A percentile compares a stretch with the other conserved stretches of the same genome.
phyloP scores from a whole-genome alignment of 257 asterid species.

The Jacaranda copaia region DNA sequence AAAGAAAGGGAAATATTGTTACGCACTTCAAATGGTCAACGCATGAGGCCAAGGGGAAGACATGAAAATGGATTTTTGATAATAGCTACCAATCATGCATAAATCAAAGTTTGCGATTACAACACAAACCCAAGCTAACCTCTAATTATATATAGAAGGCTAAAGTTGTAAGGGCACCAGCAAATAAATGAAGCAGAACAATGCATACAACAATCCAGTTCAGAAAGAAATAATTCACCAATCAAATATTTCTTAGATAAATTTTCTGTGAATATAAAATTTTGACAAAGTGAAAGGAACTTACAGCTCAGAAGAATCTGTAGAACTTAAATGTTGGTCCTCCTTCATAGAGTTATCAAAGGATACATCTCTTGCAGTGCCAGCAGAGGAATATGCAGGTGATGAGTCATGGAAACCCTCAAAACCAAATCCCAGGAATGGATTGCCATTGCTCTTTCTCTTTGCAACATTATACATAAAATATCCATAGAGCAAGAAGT shows the following conservation, averaged over 20 bases:
- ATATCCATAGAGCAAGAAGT: constrained; percentile 62
- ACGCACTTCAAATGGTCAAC: not conserved
- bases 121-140: not conserved
- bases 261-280: not conserved
- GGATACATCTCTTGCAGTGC: constrained; percentile 66
- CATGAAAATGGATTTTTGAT: not conserved
- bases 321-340: constrained; percentile 47
- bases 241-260: not conserved
- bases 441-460: constrained; percentile 48
- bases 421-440: constrained; percentile 50
- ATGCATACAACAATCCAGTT: not conserved
- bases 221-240: not conserved
- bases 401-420: constrained; percentile 58
- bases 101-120: not conserved
- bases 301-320: constrained; percentile 61
- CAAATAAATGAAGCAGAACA: not conserved
- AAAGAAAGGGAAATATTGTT: not conserved
- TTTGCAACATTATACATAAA: constrained; percentile 59
- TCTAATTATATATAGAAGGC: not conserved
- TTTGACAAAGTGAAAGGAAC: constrained; percentile 34
- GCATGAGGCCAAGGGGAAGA: not conserved
- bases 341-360: constrained; percentile 53
- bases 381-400: constrained; percentile 56
- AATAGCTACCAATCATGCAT: not conserved
- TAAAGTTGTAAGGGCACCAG: not conserved